phyloP scores from a whole-genome alignment of 257 asterid genomes.

The Nicotiana benthamiana region DNA sequence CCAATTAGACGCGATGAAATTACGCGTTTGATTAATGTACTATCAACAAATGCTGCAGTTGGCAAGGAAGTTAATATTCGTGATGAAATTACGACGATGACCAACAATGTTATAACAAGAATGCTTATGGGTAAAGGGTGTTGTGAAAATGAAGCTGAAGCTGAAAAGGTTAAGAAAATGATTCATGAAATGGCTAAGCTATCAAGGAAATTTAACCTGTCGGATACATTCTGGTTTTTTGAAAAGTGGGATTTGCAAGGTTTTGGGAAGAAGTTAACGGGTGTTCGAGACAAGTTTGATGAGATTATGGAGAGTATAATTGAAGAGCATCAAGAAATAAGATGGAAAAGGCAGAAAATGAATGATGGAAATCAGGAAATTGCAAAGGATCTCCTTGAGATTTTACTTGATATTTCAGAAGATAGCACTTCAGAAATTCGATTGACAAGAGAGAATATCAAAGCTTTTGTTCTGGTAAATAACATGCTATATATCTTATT shows the following conservation, averaged over 20 bases:
- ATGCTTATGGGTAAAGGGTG: constrained; percentile 60
- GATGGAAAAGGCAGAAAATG: constrained; percentile 17
- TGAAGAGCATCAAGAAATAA: constrained; percentile 33
- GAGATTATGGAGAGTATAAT: constrained; percentile 53
- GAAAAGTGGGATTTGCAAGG: constrained; percentile 65
- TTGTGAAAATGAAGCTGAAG: constrained; percentile 38
- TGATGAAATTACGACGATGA: constrained; percentile 40
- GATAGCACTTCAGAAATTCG: constrained; percentile 37
- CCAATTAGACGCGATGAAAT: constrained; percentile 48
- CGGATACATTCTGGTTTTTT: constrained; percentile 57
- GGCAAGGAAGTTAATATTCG: constrained; percentile 41
- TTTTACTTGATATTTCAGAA: constrained; percentile 55
- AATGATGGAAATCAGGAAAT: constrained; percentile 5
- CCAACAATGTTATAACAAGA: constrained; percentile 47
- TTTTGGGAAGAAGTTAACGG: constrained; percentile 34
- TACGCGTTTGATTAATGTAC: constrained; percentile 10
- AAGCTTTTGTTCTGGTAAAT: constrained; percentile 64
- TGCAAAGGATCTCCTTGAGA: constrained; percentile 49
- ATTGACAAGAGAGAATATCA: constrained; percentile 49
- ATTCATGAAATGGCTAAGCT: constrained; percentile 42
- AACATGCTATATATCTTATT: neutral
- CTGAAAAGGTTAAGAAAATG: constrained; percentile 37
- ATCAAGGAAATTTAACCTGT: constrained; percentile 45
- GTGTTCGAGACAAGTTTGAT: constrained; percentile 41
- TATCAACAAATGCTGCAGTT: constrained; percentile 20